phyloP scores from a whole-genome alignment of 2,329 filamentous ascomycete species.

The Cladophialophora carrionii region DNA sequence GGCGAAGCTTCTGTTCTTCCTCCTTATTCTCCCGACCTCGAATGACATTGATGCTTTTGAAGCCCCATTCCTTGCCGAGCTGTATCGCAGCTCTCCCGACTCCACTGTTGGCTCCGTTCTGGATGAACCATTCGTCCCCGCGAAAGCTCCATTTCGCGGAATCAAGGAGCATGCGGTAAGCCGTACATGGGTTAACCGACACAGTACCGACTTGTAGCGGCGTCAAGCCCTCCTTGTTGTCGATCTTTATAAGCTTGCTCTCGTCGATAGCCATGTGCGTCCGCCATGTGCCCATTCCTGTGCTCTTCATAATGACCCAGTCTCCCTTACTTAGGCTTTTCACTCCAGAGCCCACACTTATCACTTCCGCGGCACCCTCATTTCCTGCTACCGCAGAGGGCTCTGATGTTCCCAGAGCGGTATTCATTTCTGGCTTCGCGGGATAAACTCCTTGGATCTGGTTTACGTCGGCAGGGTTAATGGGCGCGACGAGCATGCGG shows the following conservation, averaged over 20 bases:
- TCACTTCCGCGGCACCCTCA: conserved; percentile 91
- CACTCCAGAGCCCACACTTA: conserved; percentile 65
- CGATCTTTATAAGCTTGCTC: conserved; percentile 68
- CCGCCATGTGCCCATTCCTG: conserved; percentile 90
- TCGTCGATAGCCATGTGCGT: conserved; percentile 76
- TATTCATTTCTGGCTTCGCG: conserved; percentile 75
- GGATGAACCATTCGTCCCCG: conserved; percentile 90
- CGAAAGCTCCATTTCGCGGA: conserved; percentile 63
- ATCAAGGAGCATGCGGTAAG: conserved; percentile 88
- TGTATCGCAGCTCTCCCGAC: conserved; percentile 92
- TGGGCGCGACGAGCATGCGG: conserved; percentile 84
- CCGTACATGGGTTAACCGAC: conserved; percentile 89
- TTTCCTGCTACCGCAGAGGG: conserved; percentile 83
- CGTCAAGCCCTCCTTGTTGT: conserved; percentile 69
- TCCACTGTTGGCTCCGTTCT: conserved; percentile 94
- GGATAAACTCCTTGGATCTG: conserved; percentile 97
- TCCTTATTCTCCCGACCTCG: conserved; percentile 68
- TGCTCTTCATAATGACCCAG: conserved; percentile 86
- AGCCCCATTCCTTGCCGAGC: conserved; percentile 80
- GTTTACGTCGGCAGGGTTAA: conserved; percentile 98
- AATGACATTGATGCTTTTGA: conserved; percentile 87
- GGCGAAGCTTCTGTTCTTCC: conserved; percentile 62
- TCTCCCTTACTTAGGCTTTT: conserved; percentile 73
- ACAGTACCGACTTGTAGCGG: conserved; percentile 83
- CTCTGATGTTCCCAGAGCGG: conserved; percentile 72